Conservation (phyloP, 2,329 filamentous ascomycete species). For the Calonectria leucothoes region DNA sequence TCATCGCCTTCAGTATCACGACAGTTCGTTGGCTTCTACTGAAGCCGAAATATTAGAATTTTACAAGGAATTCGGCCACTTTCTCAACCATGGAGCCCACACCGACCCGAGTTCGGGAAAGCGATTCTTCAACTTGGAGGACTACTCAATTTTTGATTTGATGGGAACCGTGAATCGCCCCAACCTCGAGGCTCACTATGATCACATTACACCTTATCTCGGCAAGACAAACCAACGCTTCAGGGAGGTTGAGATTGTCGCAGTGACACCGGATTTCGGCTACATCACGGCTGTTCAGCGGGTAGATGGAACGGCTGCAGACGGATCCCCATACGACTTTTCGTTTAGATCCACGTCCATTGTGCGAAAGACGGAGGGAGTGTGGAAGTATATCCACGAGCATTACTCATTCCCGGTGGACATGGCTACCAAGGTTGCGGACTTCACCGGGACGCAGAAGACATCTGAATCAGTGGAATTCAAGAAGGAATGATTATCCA, state of each 20-base stretch:
- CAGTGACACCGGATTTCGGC: not conserved
- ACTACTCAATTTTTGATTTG: slow-evolving; percentile 4
- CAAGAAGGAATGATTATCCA: not conserved
- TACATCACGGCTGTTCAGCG: slow-evolving; percentile 12
- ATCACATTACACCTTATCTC: slow-evolving; percentile 9
- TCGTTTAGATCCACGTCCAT: slow-evolving; percentile 3
- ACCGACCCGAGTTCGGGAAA: not conserved
- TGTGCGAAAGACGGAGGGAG: not conserved
- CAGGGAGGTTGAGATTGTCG: slow-evolving; percentile 2
- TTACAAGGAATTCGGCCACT: slow-evolving; percentile 6
- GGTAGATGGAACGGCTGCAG: slow-evolving; percentile 4
- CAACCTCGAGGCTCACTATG: slow-evolving; percentile 5
- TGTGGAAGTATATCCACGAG: slow-evolving; percentile 12
- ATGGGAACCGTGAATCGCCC: slow-evolving; percentile 9
- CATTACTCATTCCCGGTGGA: slow-evolving; percentile 10
- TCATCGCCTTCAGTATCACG: not conserved
- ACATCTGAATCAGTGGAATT: not conserved
- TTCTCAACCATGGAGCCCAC: slow-evolving; percentile 4
- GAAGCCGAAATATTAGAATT: slow-evolving; percentile 3
- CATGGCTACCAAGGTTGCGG: slow-evolving; percentile 8
- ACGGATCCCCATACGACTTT: slow-evolving; percentile 4
- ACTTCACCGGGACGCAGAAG: not conserved
- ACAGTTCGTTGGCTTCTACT: not conserved
- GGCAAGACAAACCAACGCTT: slow-evolving; percentile 9
- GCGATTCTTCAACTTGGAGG: not conserved